Percentiles rank a stretch among this genome's conserved stretches.
These are phyloP conservation scores for Penicillium italicum DNA, from an alignment of 2,329 filamentous ascomycete species.

Conservation along the genomic window DNA sequence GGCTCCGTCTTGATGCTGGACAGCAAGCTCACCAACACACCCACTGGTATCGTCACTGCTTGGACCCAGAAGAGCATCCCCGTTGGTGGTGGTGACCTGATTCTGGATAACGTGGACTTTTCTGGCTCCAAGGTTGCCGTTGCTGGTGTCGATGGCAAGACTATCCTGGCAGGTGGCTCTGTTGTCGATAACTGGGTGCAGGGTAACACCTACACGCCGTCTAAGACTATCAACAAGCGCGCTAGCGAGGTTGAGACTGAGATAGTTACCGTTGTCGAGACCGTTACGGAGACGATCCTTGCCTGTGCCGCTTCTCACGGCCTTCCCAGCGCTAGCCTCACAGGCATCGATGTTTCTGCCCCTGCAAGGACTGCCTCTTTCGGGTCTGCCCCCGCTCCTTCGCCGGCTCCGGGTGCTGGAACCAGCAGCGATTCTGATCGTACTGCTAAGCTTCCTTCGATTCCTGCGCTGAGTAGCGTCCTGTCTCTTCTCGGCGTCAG, in stretches of 20 bases:
- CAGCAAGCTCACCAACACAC: slow-evolving; percentile 71
- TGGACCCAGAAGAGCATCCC: slow-evolving; percentile 62
- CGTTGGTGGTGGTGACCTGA: slow-evolving; percentile 72
- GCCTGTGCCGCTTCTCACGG: slow-evolving; percentile 19
- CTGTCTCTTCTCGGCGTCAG: slow-evolving; percentile 9
- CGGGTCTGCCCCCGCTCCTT: slow-evolving; percentile 3
- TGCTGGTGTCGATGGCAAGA: slow-evolving; percentile 52
- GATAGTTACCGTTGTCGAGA: slow-evolving; percentile 23
- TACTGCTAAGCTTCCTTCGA: background rate
- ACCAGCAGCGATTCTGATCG: slow-evolving; percentile 3
- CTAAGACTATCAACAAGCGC: slow-evolving; percentile 26
- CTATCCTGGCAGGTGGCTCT: slow-evolving; percentile 65
- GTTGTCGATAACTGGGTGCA: slow-evolving; percentile 72
- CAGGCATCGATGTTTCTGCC: slow-evolving; percentile 5
- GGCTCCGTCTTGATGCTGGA: slow-evolving; percentile 83
- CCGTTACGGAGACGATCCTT: slow-evolving; percentile 27
- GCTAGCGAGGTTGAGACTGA: slow-evolving; percentile 20
- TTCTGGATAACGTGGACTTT: slow-evolving; percentile 90
- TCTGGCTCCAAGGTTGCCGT: slow-evolving; percentile 66
- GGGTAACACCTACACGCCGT: slow-evolving; percentile 65
- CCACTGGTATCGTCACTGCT: slow-evolving; percentile 71
- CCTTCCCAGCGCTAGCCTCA: background rate
- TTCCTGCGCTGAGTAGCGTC: slow-evolving; percentile 13
- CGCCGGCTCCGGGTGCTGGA: background rate
- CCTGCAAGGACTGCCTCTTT: background rate